Conservation (phyloP, 2,329 filamentous ascomycete genomes). For the Colletotrichum graminicola region DNA sequence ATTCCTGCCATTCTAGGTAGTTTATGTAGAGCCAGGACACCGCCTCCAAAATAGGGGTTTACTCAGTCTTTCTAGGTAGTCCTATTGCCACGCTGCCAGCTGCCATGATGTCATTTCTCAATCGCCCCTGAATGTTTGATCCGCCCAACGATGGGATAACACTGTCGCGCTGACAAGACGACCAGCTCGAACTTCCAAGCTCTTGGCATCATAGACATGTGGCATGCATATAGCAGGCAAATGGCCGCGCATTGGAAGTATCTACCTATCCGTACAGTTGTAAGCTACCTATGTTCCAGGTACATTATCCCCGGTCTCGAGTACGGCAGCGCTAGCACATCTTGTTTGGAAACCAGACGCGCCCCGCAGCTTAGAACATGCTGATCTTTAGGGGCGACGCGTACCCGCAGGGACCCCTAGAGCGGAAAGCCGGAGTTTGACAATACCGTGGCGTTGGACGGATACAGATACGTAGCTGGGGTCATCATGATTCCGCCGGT, state of each 20-base stretch:
- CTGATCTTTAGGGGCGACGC: conserved; percentile 2
- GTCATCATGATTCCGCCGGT: background rate
- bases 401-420: background rate
- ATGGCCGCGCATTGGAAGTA: background rate
- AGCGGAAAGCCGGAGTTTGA: background rate
- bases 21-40: background rate
- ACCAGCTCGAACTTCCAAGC: background rate
- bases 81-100: conserved; percentile 12
- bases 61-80: conserved; percentile 11
- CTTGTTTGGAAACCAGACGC: background rate
- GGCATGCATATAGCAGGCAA: background rate
- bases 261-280: no score
- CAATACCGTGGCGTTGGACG: conserved; percentile 5
- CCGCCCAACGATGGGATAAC: background rate
- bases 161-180: background rate
- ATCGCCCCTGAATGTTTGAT: conserved; percentile 8
- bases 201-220: conserved; percentile 18
- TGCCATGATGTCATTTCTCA: conserved; percentile 32
- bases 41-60: background rate
- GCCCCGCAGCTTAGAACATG: conserved; percentile 15
- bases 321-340: background rate
- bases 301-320: conserved; percentile 4
- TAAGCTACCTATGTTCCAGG: background rate
- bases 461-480: background rate
- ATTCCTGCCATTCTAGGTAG: background rate